Conservation (phyloP, 495 filamentous ascomycete genomes). For the Penicillium coprophilum region DNA sequence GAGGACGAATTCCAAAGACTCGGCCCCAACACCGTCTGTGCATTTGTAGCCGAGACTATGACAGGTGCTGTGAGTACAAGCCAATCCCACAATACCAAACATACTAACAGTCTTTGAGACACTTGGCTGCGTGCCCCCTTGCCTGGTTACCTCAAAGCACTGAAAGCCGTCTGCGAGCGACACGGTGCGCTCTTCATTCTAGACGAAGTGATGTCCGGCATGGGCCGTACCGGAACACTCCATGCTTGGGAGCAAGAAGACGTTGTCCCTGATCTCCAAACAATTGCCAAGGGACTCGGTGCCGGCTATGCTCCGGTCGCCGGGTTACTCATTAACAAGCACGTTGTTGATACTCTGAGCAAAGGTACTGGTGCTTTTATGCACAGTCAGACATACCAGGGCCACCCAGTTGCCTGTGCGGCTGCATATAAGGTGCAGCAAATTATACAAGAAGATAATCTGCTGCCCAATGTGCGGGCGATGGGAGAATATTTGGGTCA, state of each 20-base stretch:
- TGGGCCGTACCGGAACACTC: constrained; percentile 61
- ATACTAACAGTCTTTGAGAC: constrained; percentile 18
- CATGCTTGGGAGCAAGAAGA: constrained; percentile 64
- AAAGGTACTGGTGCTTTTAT: constrained; percentile 49
- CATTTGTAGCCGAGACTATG: constrained; percentile 70
- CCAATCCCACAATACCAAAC: background rate
- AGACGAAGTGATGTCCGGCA: constrained; percentile 75
- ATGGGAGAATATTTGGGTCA: constrained; percentile 46
- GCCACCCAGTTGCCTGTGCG: constrained; percentile 51
- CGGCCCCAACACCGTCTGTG: constrained; percentile 66
- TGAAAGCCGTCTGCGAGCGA: constrained; percentile 57
- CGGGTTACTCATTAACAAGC: constrained; percentile 52
- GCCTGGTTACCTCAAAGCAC: constrained; percentile 57
- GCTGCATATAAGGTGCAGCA: constrained; percentile 48
- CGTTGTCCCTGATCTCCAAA: constrained; percentile 58
- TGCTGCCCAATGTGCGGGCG: constrained; percentile 44
- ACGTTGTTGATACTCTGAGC: constrained; percentile 49
- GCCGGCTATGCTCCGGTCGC: constrained; percentile 60
- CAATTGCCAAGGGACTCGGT: constrained; percentile 61
- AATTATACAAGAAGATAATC: constrained; percentile 42
- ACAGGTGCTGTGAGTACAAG: constrained; percentile 43
- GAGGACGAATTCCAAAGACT: constrained; percentile 68
- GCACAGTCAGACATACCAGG: constrained; percentile 56
- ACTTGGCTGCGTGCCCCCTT: constrained; percentile 59
- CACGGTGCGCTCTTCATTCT: constrained; percentile 62